These are phyloP conservation scores for Cronartium quercuum DNA, from an alignment of 1,284 basidiomycete genomes.

Conservation along the genomic window DNA sequence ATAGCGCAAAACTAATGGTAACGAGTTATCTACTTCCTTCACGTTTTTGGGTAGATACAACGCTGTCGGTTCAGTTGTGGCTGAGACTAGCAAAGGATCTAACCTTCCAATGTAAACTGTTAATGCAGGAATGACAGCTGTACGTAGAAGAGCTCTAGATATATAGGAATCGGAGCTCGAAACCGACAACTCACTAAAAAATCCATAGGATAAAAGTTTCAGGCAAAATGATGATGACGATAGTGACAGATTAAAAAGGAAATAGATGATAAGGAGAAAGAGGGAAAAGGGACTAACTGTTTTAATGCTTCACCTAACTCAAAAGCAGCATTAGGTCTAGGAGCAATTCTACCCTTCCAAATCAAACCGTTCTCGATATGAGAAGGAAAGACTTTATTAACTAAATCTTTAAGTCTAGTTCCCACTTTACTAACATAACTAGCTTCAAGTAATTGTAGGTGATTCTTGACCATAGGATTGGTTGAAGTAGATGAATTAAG, in stretches of 20 bases:
- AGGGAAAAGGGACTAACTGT: slow-evolving; percentile 1
- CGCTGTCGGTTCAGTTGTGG: slow-evolving; percentile 1
- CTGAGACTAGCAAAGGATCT: slow-evolving; percentile 7
- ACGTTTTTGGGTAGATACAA: slow-evolving; percentile 22
- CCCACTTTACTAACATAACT: slow-evolving; percentile 36
- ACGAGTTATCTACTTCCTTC: slow-evolving; percentile 21
- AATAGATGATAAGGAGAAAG: too few species aligned
- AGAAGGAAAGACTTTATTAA: slow-evolving; percentile 31
- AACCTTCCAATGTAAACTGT: slow-evolving; percentile 26
- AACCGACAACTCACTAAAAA: slow-evolving; percentile 23
- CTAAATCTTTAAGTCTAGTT: slow-evolving; percentile 22
- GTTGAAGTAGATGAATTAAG: background rate
- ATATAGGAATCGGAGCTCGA: slow-evolving; percentile 31
- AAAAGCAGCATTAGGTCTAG: slow-evolving; percentile 12
- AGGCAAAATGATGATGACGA: background rate
- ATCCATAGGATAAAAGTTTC: background rate
- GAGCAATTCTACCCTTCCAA: slow-evolving; percentile 20
- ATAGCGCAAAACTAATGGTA: slow-evolving; percentile 10
- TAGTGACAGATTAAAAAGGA: too few species aligned
- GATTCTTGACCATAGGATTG: background rate
- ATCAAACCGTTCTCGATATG: slow-evolving; percentile 14
- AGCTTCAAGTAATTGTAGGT: slow-evolving; percentile 28
- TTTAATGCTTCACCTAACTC: slow-evolving; percentile 20
- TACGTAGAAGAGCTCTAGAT: slow-evolving; percentile 14
- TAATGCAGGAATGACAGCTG: slow-evolving; percentile 25